These are phyloP conservation scores for Lagenidium sp. DNA, from an alignment of 352 stramenopile genomes.

Conservation along the genomic window DNA sequence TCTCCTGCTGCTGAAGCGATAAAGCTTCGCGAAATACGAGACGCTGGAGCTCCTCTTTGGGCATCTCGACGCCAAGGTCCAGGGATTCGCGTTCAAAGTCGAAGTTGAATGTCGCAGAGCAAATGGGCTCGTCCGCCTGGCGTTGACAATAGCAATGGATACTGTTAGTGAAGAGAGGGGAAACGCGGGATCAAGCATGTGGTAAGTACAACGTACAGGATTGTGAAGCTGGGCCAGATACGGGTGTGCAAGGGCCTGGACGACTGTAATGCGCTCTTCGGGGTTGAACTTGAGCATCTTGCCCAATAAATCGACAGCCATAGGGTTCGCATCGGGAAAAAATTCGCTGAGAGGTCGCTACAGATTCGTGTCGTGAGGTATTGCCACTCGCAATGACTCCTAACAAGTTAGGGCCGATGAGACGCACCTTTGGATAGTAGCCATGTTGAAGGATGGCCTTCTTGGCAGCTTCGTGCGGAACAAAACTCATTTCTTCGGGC, in stretches of 20 bases:
- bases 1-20: slow-evolving; percentile 61
- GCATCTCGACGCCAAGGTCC: slow-evolving; percentile 75
- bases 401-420: too few species aligned
- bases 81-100: slow-evolving; percentile 81
- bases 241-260: slow-evolving; percentile 85
- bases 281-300: slow-evolving; percentile 93
- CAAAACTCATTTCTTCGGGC: slow-evolving; percentile 95
- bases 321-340: slow-evolving; percentile 74
- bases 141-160: too few species aligned
- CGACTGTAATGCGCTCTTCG: slow-evolving; percentile 88
- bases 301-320: slow-evolving; percentile 83
- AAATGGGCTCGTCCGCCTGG: slow-evolving; percentile 83
- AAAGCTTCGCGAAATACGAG: slow-evolving; percentile 72
- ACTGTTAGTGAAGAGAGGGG: too few species aligned
- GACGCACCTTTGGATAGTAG: slow-evolving; percentile 74
- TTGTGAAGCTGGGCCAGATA: slow-evolving; percentile 90
- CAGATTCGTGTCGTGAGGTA: neutral
- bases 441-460: slow-evolving; percentile 78
- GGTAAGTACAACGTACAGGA: slow-evolving; percentile 28
- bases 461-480: slow-evolving; percentile 89
- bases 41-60: slow-evolving; percentile 78
- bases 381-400: too few species aligned
- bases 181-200: too few species aligned
- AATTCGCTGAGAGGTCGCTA: slow-evolving; percentile 71
- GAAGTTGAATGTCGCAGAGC: slow-evolving; percentile 72